Evolutionary conservation across 495 filamentous ascomycete species (phyloP), one percentile per base, ranked within the genome.

Genomic region (Parmelia sp.): DNA sequence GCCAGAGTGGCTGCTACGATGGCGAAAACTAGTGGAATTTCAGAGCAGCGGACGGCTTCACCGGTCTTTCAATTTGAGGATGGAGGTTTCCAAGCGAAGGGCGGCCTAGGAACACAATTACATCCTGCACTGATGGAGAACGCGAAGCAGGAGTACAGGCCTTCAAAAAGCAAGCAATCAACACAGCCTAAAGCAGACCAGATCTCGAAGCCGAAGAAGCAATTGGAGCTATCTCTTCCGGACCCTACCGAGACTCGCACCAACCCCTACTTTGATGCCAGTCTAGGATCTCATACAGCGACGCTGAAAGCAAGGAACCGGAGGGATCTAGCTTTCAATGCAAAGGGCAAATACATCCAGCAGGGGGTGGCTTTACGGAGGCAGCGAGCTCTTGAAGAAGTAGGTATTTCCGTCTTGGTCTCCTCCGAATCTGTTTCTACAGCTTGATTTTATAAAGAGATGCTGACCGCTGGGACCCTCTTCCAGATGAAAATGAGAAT

Each of bases 331-430:
- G 74, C 90, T 15, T 97, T 98, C 81, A 96, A 97, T 75, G 87
- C 92, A 70, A 96, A 96, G 73, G 94, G 94, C 58, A 97, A 97
- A 82, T 97, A 95, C 70, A 95, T 97, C 60, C 86, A 89, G 66
- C 93, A 97, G 73, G 95, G 89, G 3, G 91, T 88, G 72, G 91
- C 91, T 65, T 78, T 96, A 27, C 85, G 94, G 53, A 82, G 90
- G 65, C 90, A 96, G 75, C 90, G 88, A 33, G 88, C 88, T 69
- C 79, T 99, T 51, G 94, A 97, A 79, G 88, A 85, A 33, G 51
- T 55, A 35, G 21, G 51, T 55, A 23, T 33, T n/a, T 31, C 6
- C 51, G 6, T 21, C 15, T 33, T 10, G 21, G 1, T 9, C 0
- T 55, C 33, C n/a, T 55, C 17, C 51, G 10, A 55, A 10, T 3